Percentiles rank a stretch among this genome's conserved stretches.
Conservation (phyloP, 176 grass and related monocot species). For the Rhynchospora breviuscula region DNA sequence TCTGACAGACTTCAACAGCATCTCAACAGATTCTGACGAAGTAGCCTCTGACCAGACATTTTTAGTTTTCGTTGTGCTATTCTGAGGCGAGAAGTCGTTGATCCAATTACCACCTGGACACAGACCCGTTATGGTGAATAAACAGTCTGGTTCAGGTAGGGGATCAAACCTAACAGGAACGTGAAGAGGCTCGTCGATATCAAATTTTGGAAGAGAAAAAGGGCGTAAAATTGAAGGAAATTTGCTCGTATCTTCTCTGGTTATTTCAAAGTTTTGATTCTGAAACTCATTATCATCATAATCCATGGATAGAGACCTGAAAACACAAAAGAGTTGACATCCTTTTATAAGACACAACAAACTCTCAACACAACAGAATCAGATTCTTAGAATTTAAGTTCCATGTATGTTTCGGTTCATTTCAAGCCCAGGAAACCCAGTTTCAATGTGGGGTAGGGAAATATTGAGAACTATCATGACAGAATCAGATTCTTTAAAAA, state of each 20-base stretch:
- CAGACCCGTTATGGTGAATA: slow-evolving; percentile 58
- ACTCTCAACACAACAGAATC: not conserved
- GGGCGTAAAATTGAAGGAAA: slow-evolving; percentile 61
- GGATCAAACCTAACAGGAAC: slow-evolving; percentile 69
- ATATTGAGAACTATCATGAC: not conserved
- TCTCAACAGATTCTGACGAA: slow-evolving; percentile 77
- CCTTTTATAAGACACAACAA: not conserved
- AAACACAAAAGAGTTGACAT: slow-evolving; percentile 9
- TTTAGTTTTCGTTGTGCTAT: slow-evolving; percentile 46
- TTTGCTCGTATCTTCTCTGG: slow-evolving; percentile 53
- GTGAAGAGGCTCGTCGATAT: slow-evolving; percentile 83
- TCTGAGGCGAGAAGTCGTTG: slow-evolving; percentile 69
- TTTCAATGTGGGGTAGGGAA: slow-evolving; percentile 4
- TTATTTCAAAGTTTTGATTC: slow-evolving; percentile 76
- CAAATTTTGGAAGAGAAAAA: slow-evolving; percentile 76
- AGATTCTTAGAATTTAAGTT: not conserved
- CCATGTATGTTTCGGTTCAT: not conserved
- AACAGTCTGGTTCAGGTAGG: slow-evolving; percentile 60
- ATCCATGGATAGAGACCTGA: slow-evolving; percentile 92
- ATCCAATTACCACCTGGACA: slow-evolving; percentile 68
- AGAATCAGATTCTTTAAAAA: slow-evolving; percentile 9
- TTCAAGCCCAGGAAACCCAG: not conserved
- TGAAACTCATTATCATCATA: slow-evolving; percentile 90
- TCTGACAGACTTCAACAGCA: slow-evolving; percentile 80
- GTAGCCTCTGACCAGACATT: slow-evolving; percentile 94